Base-by-base conservation (phyloP, 306 rosid genomes). In the Canavalia ensiformis region DNA sequence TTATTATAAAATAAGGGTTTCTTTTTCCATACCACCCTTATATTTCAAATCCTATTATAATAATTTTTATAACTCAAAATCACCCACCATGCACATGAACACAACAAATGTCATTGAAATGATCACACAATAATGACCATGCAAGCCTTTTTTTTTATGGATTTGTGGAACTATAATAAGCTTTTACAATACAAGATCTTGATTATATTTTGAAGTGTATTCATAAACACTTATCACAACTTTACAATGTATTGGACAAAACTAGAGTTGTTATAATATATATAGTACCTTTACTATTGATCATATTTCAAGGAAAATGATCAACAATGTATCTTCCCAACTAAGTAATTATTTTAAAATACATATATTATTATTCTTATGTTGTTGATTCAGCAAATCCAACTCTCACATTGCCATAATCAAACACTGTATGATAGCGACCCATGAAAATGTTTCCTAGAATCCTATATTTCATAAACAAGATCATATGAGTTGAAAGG, bases 121-220 rank as follows among this genome's bases (percentile, higher is more conserved):
- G 6, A 64, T 6, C 41, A 37, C 8, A 7, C 11, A n/a, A 64
- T 8, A 18, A 18, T 18, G 25, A 18, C 25, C 25, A 18, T 18
- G 25, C 25, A 18, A 18, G 25, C 25, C 25, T 18, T 18, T 18
- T 18, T 18, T 18, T 18, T 18, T 18, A 18, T 18, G 9, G 7
- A 54, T 28, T 25, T 41, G 35, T 41, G 54, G 12, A 42, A 60
- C 60, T 46, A 60, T 10, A 45, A 62, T 25, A 31, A 33, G 60
- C 12, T 45, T 30, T 18, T 44, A 31, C 4, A 3, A 7, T 39
- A 11, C 59, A 44, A 29, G 55, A 18, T 25, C 37, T 45, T 28
- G 5, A 29, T 68, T 45, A 68, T 33, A 67, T 67, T 34, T 9
- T 33, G 1, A 41, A 41, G 79, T 7, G 44, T 77, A 65, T 51